Percentiles rank a stretch among this genome's conserved stretches.
Evolutionary conservation across 306 rosid species (phyloP).

Genomic region (Vigna hirtella): DNA sequence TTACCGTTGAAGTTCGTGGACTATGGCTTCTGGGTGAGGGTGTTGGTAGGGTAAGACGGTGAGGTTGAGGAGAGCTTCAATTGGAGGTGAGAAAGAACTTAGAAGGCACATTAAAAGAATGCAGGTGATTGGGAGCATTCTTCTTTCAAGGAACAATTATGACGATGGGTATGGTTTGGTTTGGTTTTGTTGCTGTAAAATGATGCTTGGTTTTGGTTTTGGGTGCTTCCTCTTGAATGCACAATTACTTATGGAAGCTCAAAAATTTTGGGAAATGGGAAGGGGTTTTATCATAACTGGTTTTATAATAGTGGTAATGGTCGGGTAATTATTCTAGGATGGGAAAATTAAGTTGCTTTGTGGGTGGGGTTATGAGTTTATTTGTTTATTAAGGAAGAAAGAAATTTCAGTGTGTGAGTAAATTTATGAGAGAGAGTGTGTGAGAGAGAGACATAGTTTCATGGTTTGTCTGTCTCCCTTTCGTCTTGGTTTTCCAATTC

Average conservation of each 20-base stretch:
- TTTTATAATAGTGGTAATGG: slow-evolving; percentile 23
- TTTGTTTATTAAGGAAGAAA: slow-evolving; percentile 1
- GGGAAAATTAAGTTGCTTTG: slow-evolving; percentile 30
- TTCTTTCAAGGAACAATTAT: slow-evolving; percentile 47
- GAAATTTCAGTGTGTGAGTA: neutral
- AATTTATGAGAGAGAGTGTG: slow-evolving; percentile 2
- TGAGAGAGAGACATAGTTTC: slow-evolving; percentile 3
- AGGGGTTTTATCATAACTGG: slow-evolving; percentile 50
- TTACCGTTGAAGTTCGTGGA: slow-evolving; percentile 78
- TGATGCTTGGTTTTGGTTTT: neutral
- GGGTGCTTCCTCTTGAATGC: slow-evolving; percentile 52
- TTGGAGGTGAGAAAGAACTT: slow-evolving; percentile 50
- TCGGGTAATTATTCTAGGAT: slow-evolving; percentile 31
- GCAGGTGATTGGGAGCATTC: slow-evolving; percentile 65
- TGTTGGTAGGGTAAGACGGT: slow-evolving; percentile 75
- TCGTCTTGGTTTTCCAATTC: slow-evolving; percentile 35
- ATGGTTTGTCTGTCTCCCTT: neutral
- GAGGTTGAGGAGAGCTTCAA: slow-evolving; percentile 65
- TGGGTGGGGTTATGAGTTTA: slow-evolving; percentile 58
- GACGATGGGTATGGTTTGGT: neutral
- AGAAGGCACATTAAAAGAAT: slow-evolving; percentile 75
- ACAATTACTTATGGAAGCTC: slow-evolving; percentile 36
- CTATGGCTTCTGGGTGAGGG: slow-evolving; percentile 86
- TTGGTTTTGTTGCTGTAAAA: neutral
- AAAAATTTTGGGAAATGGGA: slow-evolving; percentile 52